Evolutionary conservation across 306 rosid species (phyloP), one percentile per base, ranked within the genome.

Genomic region (Lupinus albus): DNA sequence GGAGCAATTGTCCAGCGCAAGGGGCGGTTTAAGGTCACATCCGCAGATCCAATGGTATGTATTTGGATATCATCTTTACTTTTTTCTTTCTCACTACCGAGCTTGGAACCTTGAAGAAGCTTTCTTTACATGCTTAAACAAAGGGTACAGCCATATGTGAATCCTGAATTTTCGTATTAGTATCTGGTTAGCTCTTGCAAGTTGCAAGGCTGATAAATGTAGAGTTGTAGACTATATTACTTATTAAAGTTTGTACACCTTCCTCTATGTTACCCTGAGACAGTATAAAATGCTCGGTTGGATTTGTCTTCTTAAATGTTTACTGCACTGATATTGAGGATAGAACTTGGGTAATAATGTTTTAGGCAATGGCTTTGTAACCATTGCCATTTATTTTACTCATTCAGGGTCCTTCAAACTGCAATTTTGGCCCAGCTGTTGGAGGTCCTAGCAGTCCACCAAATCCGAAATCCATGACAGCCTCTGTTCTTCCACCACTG

Each of bases 21-120:
- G 83, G 97, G 99, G 53, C 94, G 99, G 68, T 94, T 94, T 83
- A 84, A 94, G 83, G 96, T 94, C 65, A 94, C 89, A 54, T 76
- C 87, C 0, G 90, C 94, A 8, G 99, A 94, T 41, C 93, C 96
- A 30, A 88, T 86, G 96, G 99, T 94, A 62, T 69, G 71, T 42
- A 59, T 49, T 59, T 45, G 46, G 4, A 38, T 44, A 67, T 68
- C 8, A 32, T 72, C 11, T 11, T 7, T 20, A 12, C 28, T 56
- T 46, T 56, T 44, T 18, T 12, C 39, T 3, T 25, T 5, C 48
- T 68, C n/a, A 58, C 7, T 50, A 13, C 7, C 4, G 1, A 6
- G 10, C 54, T 56, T 44, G 14, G 38, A 39, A 56, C 62, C 72
- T 63, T 42, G 4, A 49, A 57, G 60, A 11, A 39, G 17, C 44